phyloP scores from a whole-genome alignment of 2,329 filamentous ascomycete genomes.

The Albophoma yamanashiensis region DNA sequence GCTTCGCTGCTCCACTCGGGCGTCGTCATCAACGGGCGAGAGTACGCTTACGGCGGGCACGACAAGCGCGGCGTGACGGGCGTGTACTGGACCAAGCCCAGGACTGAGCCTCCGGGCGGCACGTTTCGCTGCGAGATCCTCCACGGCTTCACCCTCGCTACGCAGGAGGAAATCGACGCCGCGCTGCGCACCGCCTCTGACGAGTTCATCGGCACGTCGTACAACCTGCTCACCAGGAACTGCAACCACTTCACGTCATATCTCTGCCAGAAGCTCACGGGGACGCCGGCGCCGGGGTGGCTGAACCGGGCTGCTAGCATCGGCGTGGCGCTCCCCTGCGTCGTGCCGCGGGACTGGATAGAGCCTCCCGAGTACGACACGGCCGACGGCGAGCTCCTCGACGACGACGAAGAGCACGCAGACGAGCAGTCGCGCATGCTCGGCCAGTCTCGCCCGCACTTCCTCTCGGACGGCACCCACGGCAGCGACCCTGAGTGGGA shows the following conservation, averaged over 20 bases:
- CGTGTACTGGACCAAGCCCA: constrained; percentile 73
- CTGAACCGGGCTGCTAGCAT: constrained; percentile 78
- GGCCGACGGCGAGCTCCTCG: constrained; percentile 58
- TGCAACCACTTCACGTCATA: constrained; percentile 83
- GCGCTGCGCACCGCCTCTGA: constrained; percentile 60
- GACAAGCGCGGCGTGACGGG: constrained; percentile 60
- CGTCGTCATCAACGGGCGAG: constrained; percentile 67
- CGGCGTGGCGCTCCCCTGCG: constrained; percentile 68
- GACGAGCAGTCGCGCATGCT: constrained; percentile 52
- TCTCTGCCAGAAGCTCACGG: constrained; percentile 63
- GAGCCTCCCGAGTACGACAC: constrained; percentile 66
- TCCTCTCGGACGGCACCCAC: constrained; percentile 16
- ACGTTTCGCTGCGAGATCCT: constrained; percentile 66
- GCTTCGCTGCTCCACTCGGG: constrained; percentile 72
- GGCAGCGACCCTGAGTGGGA: constrained; percentile 26
- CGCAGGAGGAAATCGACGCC: constrained; percentile 57
- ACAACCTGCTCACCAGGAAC: constrained; percentile 75
- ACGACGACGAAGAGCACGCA: constrained; percentile 36
- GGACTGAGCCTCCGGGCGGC: constrained; percentile 62
- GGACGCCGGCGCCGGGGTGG: constrained; percentile 60
- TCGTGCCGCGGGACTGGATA: constrained; percentile 76
- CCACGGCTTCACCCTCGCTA: constrained; percentile 66
- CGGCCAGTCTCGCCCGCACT: constrained; percentile 22
- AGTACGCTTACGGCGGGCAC: constrained; percentile 82
- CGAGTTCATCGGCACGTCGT: constrained; percentile 63